Base-by-base conservation (phyloP, 1,284 basidiomycete genomes). In the Rhodotorula sp. region DNA sequence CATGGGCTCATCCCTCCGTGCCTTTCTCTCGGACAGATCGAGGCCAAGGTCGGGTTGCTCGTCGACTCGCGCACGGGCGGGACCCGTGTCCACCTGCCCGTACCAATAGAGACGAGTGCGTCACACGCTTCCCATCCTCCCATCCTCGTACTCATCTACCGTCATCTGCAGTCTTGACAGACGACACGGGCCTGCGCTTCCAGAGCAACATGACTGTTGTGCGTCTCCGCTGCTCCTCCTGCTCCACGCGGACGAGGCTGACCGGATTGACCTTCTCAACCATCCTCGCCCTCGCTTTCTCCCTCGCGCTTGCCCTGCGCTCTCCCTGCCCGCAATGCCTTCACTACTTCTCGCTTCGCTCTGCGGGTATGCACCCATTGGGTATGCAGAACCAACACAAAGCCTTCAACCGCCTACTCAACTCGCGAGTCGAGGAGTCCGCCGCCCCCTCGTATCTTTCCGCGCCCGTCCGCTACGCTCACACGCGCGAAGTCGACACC, bases 121-220 rank as follows among this genome's bases (percentile, higher is more conserved):
- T 88, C 62, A 41, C 29, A 9, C 19, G 25, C 41, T 44, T 37
- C 34, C 53, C 34, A 36, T 50, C 29, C 61, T 29, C 25, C 69
- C 64, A 61, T 69, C 53, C 46, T 37, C 57, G 67, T 50, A 60
- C 51, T 60, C 27, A 1, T 3, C 75, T 88, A n/a, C n/a, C n/a
- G n/a, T n/a, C n/a, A n/a, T n/a, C n/a, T 53, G 83, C 56, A 91
- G 91, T 83, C 64, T 75, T 86, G 32, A 81, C 83, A 2, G 82
- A 84, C 64, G 82, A 80, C 41, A 80, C 80, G 0, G 76, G 81
- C 8, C 81, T 88, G 71, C 85, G 87, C 58, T 98, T 98, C 81
- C 90, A 94, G 80, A 91, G 93, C 70, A 94, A 94, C 79, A 96
- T 99, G 94, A 87, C 89, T 58, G 83, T 86, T 76, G 92, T 94